These are phyloP conservation scores for Nakazawaea laoshanensis DNA, from an alignment of 805 yeast genomes.

Conservation along the genomic window DNA sequence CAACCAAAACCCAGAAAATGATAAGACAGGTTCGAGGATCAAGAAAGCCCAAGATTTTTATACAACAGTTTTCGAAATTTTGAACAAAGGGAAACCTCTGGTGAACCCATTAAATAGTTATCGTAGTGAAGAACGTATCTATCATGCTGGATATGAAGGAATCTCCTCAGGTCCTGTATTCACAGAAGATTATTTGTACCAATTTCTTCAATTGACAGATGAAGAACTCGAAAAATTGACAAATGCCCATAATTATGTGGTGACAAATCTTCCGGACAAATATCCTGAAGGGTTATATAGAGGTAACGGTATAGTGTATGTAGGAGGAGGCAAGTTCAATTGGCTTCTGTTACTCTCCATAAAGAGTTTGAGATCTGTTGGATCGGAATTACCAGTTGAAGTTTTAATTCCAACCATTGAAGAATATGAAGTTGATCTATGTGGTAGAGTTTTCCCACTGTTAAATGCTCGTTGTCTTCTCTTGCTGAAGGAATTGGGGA, in stretches of 20 bases:
- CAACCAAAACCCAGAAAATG: conserved; percentile 18
- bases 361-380: conserved; percentile 53
- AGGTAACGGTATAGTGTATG: conserved; percentile 56
- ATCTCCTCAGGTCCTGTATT: conserved; percentile 29
- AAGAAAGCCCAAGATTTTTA: conserved; percentile 33
- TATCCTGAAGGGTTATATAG: conserved; percentile 36
- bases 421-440: conserved; percentile 67
- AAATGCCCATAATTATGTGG: conserved; percentile 36
- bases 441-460: conserved; percentile 53
- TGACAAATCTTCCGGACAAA: conserved; percentile 36
- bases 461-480: conserved; percentile 62
- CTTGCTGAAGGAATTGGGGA: conserved; percentile 54
- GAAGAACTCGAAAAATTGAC: conserved; percentile 36
- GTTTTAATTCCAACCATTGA: conserved; percentile 64
- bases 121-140: conserved; percentile 35
- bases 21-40: conserved; percentile 23
- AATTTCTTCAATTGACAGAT: conserved; percentile 36
- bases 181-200: conserved; percentile 42
- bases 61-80: conserved; percentile 29
- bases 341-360: conserved; percentile 64
- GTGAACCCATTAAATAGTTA: conserved; percentile 34
- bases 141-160: conserved; percentile 45
- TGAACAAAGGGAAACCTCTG: conserved; percentile 29
- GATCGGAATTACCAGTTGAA: conserved; percentile 72
- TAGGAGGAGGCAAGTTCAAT: conserved; percentile 75